A percentile compares a stretch with the other conserved stretches of the same genome.
Conservation (phyloP, 2,329 filamentous ascomycete species). For the Pyrenophora teres region DNA sequence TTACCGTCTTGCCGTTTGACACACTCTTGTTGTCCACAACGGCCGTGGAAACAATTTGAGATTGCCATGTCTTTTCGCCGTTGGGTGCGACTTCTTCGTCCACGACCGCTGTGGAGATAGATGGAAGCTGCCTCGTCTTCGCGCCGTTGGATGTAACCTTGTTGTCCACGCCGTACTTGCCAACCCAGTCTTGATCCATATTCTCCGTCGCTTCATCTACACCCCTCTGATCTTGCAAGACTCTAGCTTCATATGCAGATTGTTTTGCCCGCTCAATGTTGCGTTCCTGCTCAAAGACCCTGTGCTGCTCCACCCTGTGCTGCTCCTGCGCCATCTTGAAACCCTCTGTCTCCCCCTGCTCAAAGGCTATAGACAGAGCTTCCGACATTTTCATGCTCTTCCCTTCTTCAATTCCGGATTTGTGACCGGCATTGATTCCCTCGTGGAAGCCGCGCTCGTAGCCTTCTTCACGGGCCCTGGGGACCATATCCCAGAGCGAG, state of each 20-base stretch:
- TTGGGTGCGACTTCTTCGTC: no score
- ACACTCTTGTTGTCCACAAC: no score
- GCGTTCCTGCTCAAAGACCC: neutral
- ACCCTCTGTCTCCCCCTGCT: neutral
- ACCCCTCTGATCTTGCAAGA: neutral
- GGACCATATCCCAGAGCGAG: conserved; percentile 3
- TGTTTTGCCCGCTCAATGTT: neutral
- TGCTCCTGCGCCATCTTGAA: neutral
- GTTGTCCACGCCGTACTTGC: neutral
- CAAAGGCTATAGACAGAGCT: neutral
- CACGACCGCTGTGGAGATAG: no score
- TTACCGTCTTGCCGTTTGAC: neutral
- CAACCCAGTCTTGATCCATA: neutral
- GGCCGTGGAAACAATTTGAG: no score
- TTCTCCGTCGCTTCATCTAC: neutral
- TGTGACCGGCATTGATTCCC: neutral
- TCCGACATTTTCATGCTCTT: neutral
- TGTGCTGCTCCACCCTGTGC: neutral
- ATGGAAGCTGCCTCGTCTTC: no score
- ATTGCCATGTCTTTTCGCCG: no score
- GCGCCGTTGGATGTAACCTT: no score
- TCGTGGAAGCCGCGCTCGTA: conserved; percentile 1
- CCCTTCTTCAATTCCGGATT: neutral
- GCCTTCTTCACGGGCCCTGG: conserved; percentile 2
- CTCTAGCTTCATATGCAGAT: neutral